A percentile compares a stretch with the other conserved stretches of the same genome.
Evolutionary conservation across 2,329 filamentous ascomycete species (phyloP).

Genomic region (Tolypocladium inflatum): DNA sequence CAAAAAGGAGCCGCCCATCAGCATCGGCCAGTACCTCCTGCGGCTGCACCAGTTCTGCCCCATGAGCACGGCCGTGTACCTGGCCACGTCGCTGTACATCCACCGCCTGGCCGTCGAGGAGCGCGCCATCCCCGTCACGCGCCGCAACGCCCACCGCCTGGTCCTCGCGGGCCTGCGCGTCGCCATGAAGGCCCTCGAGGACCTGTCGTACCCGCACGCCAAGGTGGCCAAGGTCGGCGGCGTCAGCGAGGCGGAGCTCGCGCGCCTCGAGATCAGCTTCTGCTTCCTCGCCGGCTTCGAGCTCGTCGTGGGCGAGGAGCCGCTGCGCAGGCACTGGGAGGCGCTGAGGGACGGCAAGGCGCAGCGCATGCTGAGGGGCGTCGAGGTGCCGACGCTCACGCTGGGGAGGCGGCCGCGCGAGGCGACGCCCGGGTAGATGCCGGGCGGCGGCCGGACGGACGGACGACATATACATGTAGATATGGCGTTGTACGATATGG

Average conservation of each 20-base stretch:
- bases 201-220: slow-evolving; percentile 76
- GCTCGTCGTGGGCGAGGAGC: slow-evolving; percentile 43
- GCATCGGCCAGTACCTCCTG: slow-evolving; percentile 73
- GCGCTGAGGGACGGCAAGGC: slow-evolving; percentile 19
- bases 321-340: slow-evolving; percentile 22
- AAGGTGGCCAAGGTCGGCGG: slow-evolving; percentile 83
- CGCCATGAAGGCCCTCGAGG: slow-evolving; percentile 92
- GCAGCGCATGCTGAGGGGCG: slow-evolving; percentile 11
- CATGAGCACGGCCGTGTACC: slow-evolving; percentile 87
- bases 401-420: slow-evolving; percentile 11
- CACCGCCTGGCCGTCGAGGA: slow-evolving; percentile 72
- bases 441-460: neutral
- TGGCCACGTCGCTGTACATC: slow-evolving; percentile 82
- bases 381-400: slow-evolving; percentile 18
- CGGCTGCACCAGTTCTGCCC: slow-evolving; percentile 87
- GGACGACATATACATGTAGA: neutral
- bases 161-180: slow-evolving; percentile 76
- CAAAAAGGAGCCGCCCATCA: slow-evolving; percentile 75
- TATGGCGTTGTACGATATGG: neutral
- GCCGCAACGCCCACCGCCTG: slow-evolving; percentile 76
- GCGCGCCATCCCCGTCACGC: slow-evolving; percentile 68
- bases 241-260: slow-evolving; percentile 72
- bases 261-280: slow-evolving; percentile 79
- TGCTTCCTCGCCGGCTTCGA: slow-evolving; percentile 83
- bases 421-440: neutral